Evolutionary conservation across 78 protist genomes (phyloP).

Genomic region (Speleostelium caveatum): DNA sequence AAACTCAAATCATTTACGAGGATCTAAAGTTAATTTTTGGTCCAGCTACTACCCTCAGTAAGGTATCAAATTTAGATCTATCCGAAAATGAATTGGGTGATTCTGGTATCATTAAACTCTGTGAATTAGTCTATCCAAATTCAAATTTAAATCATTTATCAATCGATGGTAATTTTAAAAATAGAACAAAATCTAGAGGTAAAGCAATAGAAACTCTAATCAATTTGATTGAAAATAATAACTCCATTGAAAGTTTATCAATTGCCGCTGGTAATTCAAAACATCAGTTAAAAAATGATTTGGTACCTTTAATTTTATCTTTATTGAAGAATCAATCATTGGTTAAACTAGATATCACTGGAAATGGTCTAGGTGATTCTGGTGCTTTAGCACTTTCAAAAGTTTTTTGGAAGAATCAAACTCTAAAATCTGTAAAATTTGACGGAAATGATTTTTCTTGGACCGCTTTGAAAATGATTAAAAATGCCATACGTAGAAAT

Average conservation of each 20-base stretch:
- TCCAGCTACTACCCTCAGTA: slow-evolving; percentile 32
- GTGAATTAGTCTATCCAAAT: slow-evolving; percentile 76
- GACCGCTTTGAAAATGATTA: slow-evolving; percentile 55
- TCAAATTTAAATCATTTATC: slow-evolving; percentile 43
- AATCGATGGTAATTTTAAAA: slow-evolving; percentile 62
- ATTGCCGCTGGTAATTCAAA: slow-evolving; percentile 15
- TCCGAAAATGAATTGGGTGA: slow-evolving; percentile 69
- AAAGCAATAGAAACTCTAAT: slow-evolving; percentile 49
- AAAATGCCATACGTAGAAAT: slow-evolving; percentile 30
- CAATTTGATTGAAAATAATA: slow-evolving; percentile 58
- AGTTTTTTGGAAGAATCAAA: slow-evolving; percentile 59
- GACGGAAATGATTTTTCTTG: slow-evolving; percentile 68
- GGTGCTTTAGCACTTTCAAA: slow-evolving; percentile 64
- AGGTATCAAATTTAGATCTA: slow-evolving; percentile 36
- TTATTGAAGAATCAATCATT: slow-evolving; percentile 54
- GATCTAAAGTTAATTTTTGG: slow-evolving; percentile 39
- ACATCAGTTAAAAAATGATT: slow-evolving; percentile 34
- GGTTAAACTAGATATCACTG: slow-evolving; percentile 51
- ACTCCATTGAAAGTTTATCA: slow-evolving; percentile 22
- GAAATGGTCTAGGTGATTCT: slow-evolving; percentile 52
- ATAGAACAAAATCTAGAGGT: slow-evolving; percentile 12
- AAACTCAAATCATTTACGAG: slow-evolving; percentile 6
- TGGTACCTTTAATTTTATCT: slow-evolving; percentile 44
- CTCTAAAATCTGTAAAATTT: slow-evolving; percentile 36
- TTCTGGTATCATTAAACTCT: slow-evolving; percentile 48